Conservation (phyloP, 2,329 filamentous ascomycete genomes). For the Calonectria multiphialidica region DNA sequence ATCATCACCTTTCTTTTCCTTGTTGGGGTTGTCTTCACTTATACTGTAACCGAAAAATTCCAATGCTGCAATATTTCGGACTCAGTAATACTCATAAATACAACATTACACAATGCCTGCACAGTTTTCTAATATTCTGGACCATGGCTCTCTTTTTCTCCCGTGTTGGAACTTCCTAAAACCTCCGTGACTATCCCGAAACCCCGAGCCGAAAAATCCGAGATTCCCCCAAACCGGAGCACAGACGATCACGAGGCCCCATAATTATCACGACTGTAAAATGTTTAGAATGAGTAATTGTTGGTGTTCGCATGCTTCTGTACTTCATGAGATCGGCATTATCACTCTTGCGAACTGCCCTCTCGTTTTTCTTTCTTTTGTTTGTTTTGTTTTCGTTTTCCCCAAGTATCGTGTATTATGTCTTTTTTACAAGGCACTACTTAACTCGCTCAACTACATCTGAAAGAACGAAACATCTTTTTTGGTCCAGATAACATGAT, state of each 20-base stretch:
- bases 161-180: neutral
- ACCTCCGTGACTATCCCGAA: conserved; percentile 27
- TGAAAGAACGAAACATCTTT: conserved; percentile 7
- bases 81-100: neutral
- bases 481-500: conserved; percentile 5
- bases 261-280: neutral
- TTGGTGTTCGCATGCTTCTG: neutral
- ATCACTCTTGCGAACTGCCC: neutral
- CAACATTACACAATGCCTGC: neutral
- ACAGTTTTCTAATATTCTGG: neutral
- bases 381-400: too few relatives aligned
- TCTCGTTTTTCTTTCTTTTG: neutral
- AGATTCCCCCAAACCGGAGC: neutral
- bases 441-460: neutral
- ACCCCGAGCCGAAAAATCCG: conserved; percentile 40
- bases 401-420: neutral
- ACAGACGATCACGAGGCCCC: neutral
- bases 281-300: neutral
- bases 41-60: neutral
- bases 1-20: neutral
- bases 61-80: neutral
- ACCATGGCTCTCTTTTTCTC: neutral
- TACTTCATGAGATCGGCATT: neutral
- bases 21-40: neutral
- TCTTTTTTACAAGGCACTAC: neutral